Conservation (phyloP, 345 rosid species). For the Aegle marmelos region DNA sequence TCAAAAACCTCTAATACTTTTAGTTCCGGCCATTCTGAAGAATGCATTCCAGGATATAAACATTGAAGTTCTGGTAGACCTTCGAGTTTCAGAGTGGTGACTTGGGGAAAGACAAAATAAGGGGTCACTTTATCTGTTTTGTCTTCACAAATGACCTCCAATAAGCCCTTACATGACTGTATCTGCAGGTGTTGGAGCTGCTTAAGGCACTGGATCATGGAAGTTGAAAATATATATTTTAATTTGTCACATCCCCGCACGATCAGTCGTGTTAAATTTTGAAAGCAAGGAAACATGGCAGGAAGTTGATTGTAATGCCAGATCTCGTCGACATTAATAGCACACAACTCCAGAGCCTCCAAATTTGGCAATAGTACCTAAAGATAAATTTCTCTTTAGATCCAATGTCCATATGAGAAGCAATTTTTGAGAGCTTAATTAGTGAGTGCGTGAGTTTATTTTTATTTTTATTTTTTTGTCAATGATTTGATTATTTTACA, state of each 20-base stretch:
- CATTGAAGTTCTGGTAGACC: not conserved
- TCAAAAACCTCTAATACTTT: not conserved
- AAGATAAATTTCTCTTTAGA: no score
- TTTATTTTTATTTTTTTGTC: no score
- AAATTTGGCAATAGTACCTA: conserved; percentile 25
- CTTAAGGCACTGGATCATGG: not conserved
- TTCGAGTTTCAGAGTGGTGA: not conserved
- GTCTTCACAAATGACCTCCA: conserved; percentile 3
- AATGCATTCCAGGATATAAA: conserved; percentile 22
- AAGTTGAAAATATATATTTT: not conserved
- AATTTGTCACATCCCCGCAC: not conserved
- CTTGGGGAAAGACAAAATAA: conserved; percentile 19
- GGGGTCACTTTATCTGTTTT: not conserved
- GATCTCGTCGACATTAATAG: not conserved
- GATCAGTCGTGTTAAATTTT: not conserved
- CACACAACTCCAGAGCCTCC: not conserved
- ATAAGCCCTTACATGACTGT: accelerated
- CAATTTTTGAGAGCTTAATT: no score
- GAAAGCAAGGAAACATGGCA: not conserved
- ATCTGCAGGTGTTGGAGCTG: not conserved
- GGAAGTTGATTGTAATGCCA: conserved; percentile 7
- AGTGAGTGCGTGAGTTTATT: no score
- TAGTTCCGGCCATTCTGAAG: conserved; percentile 19
- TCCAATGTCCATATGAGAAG: no score
- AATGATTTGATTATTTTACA: no score